phyloP scores from a whole-genome alignment of 1,284 basidiomycete species.

The Athelia sp. region DNA sequence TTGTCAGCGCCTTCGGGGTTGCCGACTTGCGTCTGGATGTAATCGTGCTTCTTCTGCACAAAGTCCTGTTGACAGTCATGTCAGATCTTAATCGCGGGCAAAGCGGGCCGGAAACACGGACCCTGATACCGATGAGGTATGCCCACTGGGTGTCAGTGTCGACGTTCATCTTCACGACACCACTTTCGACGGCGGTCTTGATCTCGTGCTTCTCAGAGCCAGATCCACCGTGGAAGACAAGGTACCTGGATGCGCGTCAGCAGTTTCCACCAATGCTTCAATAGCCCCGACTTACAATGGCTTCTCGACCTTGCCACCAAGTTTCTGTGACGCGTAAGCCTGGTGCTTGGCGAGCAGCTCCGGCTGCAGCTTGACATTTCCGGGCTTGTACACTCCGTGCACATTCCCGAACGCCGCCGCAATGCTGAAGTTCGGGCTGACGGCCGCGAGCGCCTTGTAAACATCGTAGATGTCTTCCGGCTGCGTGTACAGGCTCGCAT shows the following conservation, averaged over 20 bases:
- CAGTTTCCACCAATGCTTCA: no score
- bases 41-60: constrained; percentile 77
- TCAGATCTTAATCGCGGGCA: constrained; percentile 1
- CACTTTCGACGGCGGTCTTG: constrained; percentile 84
- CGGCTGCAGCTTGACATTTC: constrained; percentile 90
- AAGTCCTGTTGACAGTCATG: constrained; percentile 56
- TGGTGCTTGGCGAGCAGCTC: constrained; percentile 95
- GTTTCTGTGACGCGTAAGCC: constrained; percentile 67
- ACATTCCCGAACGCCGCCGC: constrained; percentile 97
- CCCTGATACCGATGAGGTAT: constrained; percentile 86
- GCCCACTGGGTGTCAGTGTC: constrained; percentile 94
- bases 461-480: constrained; percentile 96
- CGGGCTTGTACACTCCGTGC: constrained; percentile 94
- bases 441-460: constrained; percentile 76
- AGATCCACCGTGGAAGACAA: constrained; percentile 99
- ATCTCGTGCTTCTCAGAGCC: constrained; percentile 98
- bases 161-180: constrained; percentile 98
- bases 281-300: no score
- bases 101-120: constrained; percentile 25
- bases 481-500: constrained; percentile 93
- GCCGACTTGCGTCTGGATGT: constrained; percentile 85
- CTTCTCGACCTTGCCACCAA: constrained; percentile 63
- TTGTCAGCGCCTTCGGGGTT: constrained; percentile 93
- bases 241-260: no score
- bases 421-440: constrained; percentile 95